Conservation (phyloP, 2,329 filamentous ascomycete genomes). For the Hypocreales sp. region DNA sequence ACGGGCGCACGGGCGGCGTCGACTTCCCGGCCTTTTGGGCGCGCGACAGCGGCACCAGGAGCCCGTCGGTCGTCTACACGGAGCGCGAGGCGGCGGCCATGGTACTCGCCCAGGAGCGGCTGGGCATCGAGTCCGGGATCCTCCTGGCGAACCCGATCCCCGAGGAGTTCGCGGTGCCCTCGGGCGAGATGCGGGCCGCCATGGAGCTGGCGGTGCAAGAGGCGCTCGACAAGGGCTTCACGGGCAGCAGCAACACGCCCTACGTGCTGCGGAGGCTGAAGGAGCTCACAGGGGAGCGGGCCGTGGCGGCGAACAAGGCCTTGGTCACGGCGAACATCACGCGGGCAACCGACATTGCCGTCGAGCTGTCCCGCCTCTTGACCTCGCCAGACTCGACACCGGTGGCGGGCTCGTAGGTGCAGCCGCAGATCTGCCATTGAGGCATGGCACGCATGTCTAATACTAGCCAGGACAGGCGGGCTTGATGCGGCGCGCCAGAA, state of each 20-base stretch:
- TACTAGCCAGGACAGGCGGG: conserved; percentile 14
- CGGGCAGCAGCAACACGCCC: conserved; percentile 68
- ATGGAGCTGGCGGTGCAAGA: conserved; percentile 55
- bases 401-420: conserved; percentile 20
- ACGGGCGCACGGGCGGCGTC: conserved; percentile 55
- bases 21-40: conserved; percentile 93
- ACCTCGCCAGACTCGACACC: conserved; percentile 13
- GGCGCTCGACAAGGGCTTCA: conserved; percentile 46
- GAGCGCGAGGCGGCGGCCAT: conserved; percentile 82
- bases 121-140: conserved; percentile 63
- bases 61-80: conserved; percentile 57
- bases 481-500: conserved; percentile 4
- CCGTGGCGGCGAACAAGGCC: conserved; percentile 58
- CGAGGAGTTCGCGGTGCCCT: conserved; percentile 50
- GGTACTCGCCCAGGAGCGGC: conserved; percentile 58
- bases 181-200: conserved; percentile 51
- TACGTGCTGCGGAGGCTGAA: conserved; percentile 69
- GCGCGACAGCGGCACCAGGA: conserved; percentile 68
- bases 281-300: conserved; percentile 57
- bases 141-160: conserved; percentile 85
- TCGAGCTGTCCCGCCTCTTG: conserved; percentile 32
- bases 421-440: conserved; percentile 8
- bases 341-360: conserved; percentile 37
- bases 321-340: conserved; percentile 37
- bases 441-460: too few species aligned